Conservation (phyloP, 495 filamentous ascomycete genomes). For the Penicillium arizonense region DNA sequence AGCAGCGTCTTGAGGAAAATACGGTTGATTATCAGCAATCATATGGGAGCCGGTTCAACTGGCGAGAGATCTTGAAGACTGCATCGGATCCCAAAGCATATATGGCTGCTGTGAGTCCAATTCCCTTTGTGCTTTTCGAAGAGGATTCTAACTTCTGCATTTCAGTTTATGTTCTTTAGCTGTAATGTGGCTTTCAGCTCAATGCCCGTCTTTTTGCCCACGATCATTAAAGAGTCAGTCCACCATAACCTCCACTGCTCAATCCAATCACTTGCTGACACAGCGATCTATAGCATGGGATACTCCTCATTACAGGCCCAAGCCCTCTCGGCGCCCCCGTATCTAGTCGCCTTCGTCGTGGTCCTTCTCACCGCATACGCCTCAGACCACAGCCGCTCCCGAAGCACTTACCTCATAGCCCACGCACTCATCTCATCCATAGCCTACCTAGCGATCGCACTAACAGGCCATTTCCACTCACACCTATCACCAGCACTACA, state of each 20-base stretch:
- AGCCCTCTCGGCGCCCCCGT: conserved; percentile 57
- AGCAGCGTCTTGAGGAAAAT: conserved; percentile 44
- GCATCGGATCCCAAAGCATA: conserved; percentile 65
- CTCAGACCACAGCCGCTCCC: conserved; percentile 47
- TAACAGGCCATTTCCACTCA: conserved; percentile 38
- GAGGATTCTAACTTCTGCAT: background rate
- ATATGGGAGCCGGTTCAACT: conserved; percentile 35
- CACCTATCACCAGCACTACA: conserved; percentile 25
- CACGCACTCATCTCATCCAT: conserved; percentile 55
- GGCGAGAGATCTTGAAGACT: conserved; percentile 51
- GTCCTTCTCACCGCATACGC: conserved; percentile 49
- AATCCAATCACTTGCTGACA: conserved; percentile 1
- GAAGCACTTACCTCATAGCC: conserved; percentile 50
- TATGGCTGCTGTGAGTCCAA: conserved; percentile 56
- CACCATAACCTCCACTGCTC: background rate
- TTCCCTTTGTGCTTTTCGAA: background rate
- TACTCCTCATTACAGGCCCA: conserved; percentile 47
- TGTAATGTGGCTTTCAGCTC: conserved; percentile 60
- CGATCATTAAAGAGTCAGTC: conserved; percentile 54
- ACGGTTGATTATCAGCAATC: conserved; percentile 20
- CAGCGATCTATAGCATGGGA: conserved; percentile 39
- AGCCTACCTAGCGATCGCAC: conserved; percentile 59
- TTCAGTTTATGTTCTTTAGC: conserved; percentile 56
- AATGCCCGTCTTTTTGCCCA: conserved; percentile 59
- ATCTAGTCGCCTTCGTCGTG: conserved; percentile 51